These are phyloP conservation scores for Colletotrichum sp. DNA, from an alignment of 2,329 filamentous ascomycete genomes.

Conservation along the genomic window DNA sequence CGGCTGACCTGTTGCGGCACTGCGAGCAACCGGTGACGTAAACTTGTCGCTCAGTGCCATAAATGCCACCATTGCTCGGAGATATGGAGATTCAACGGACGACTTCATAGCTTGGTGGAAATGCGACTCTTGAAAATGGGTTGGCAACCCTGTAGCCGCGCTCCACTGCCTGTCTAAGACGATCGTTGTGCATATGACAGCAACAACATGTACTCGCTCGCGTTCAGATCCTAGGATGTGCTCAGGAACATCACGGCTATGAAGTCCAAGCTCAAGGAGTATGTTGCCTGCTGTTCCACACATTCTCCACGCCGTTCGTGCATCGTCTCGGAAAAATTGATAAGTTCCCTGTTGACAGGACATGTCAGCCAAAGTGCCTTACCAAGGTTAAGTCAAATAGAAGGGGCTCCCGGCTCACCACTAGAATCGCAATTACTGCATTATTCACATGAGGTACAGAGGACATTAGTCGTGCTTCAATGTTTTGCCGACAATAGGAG, in stretches of 20 bases:
- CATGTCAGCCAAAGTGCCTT: background rate
- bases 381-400: background rate
- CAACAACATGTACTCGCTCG: background rate
- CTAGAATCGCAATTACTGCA: background rate
- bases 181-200: slow-evolving; percentile 10
- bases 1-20: background rate
- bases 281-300: slow-evolving; percentile 29
- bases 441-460: background rate
- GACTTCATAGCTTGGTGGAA: background rate
- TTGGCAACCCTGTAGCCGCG: slow-evolving; percentile 20
- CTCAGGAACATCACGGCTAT: slow-evolving; percentile 27
- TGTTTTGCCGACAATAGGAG: background rate
- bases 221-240: slow-evolving; percentile 17
- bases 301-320: slow-evolving; percentile 30
- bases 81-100: background rate
- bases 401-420: background rate
- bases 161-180: slow-evolving; percentile 25
- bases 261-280: slow-evolving; percentile 30
- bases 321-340: slow-evolving; percentile 28
- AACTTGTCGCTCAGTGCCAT: background rate
- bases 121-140: slow-evolving; percentile 20
- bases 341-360: slow-evolving; percentile 23
- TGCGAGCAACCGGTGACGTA: background rate
- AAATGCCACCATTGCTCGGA: slow-evolving; percentile 9
- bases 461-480: background rate